These are phyloP conservation scores for Craterostigma plantagineum DNA, from an alignment of 257 asterid genomes.

Conservation along the genomic window DNA sequence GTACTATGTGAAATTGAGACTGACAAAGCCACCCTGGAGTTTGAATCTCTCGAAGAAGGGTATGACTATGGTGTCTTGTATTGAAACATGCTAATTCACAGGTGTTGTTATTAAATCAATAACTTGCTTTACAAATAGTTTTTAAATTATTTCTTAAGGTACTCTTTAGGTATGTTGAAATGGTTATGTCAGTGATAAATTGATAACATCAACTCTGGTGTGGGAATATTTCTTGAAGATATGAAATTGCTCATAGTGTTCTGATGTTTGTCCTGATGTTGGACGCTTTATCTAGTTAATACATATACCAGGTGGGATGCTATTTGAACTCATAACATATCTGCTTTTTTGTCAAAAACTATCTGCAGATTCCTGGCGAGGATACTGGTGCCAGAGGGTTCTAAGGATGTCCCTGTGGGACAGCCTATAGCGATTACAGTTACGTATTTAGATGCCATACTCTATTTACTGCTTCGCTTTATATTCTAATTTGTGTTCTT, in stretches of 20 bases:
- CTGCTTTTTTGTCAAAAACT: conserved; percentile 7
- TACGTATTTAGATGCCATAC: conserved; percentile 16
- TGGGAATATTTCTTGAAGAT: conserved; percentile 1
- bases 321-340: no score
- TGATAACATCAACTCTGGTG: conserved; percentile 2
- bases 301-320: no score
- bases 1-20: conserved; percentile 93
- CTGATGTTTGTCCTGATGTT: no score
- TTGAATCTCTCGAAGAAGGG: conserved; percentile 97
- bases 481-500: neutral
- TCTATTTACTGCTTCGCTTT: conserved; percentile 10
- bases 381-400: conserved; percentile 91
- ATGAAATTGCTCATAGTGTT: no score
- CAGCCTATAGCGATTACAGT: conserved; percentile 96
- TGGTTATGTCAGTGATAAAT: neutral
- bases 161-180: no score
- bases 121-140: no score
- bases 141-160: no score
- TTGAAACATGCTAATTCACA: neutral
- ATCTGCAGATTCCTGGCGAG: conserved; percentile 71
- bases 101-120: no score
- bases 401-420: conserved; percentile 96
- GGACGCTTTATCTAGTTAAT: no score
- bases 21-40: conserved; percentile 95
- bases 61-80: conserved; percentile 10